These are phyloP conservation scores for Leptomonas seymouri DNA, from an alignment of 208 protist species.

Conservation along the genomic window DNA sequence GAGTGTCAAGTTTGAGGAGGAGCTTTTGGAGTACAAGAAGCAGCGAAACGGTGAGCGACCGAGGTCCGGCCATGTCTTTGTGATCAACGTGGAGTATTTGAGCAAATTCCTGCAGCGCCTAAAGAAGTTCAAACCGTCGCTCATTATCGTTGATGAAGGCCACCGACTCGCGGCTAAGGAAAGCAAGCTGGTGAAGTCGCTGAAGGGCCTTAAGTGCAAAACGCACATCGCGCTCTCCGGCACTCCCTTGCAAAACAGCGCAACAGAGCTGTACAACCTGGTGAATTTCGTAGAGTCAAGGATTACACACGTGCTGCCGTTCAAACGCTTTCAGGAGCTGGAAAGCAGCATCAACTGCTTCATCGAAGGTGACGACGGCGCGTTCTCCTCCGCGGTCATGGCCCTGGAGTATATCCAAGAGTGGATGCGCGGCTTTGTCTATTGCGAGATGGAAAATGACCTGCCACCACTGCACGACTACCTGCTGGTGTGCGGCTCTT, in stretches of 20 bases:
- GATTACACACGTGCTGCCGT: conserved; percentile 55
- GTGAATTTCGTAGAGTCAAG: conserved; percentile 76
- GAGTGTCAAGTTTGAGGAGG: conserved; percentile 45
- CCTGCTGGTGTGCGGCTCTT: conserved; percentile 78
- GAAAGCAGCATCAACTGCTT: conserved; percentile 69
- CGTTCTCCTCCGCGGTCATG: conserved; percentile 49
- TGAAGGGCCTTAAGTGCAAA: conserved; percentile 55
- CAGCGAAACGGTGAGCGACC: conserved; percentile 29
- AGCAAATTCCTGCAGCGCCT: conserved; percentile 52
- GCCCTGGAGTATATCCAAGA: conserved; percentile 82
- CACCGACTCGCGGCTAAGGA: conserved; percentile 75
- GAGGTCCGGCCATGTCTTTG: conserved; percentile 64
- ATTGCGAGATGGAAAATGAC: conserved; percentile 79
- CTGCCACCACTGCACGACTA: conserved; percentile 88
- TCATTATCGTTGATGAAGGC: conserved; percentile 89
- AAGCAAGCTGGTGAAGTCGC: conserved; percentile 59
- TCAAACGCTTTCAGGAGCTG: conserved; percentile 55
- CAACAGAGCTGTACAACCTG: conserved; percentile 83
- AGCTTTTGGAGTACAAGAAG: conserved; percentile 56
- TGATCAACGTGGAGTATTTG: conserved; percentile 81
- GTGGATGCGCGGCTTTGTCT: conserved; percentile 88
- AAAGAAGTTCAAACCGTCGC: conserved; percentile 52
- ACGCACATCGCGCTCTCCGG: conserved; percentile 84
- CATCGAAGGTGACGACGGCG: conserved; percentile 68
- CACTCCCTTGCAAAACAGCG: conserved; percentile 91